Evolutionary conservation across 139 green algal species (phyloP), one percentile per base, ranked within the genome.

Genomic region (Tetradesmus obliquus): DNA sequence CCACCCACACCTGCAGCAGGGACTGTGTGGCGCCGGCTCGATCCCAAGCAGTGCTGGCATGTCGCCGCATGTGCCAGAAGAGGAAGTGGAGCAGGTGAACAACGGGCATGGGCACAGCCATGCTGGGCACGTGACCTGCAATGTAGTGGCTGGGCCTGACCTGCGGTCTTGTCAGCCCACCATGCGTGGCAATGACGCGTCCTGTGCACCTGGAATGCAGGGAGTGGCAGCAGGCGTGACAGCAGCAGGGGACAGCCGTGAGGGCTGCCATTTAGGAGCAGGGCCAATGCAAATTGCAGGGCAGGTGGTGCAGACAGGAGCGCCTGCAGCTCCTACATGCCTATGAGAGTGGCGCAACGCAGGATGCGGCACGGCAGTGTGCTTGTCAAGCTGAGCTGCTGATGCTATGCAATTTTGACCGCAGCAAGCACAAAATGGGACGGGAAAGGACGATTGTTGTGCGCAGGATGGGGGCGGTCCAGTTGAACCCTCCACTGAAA

Each of bases 41-140:
- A 17, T 76, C 17, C 66, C 66, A 3, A 19, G 66, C 66, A 76
- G 66, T 76, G 66, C 66, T 6, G 66, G 66, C 66, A 76, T 76
- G 66, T 76, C 79, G 15, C 32, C 32, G 8, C 79, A 86, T 13
- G 55, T 55, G 81, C 45, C 55, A 8, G 51, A 58, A 22, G 45
- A 57, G 32, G 81, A 86, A 10, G 22, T 86, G 81, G 51, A 58
- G 51, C 81, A n/a, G 45, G 81, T 55, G 9, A 86, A 86, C 81
- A 86, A 86, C 51, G 15, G 45, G 51, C 45, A 86, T 19, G 32
- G 45, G 51, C 45, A 86, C 15, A 12, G 32, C 32, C 66, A 32
- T 45, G 53, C 81, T 32, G 17, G 19, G 4, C 45, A 86, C 62
- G 81, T 20, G 22, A 45, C 15, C 32, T 55, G 0, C 15, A 86